Base-by-base conservation (phyloP, 306 rosid species). In the barrel medic (Medicago truncatula) region DNA sequence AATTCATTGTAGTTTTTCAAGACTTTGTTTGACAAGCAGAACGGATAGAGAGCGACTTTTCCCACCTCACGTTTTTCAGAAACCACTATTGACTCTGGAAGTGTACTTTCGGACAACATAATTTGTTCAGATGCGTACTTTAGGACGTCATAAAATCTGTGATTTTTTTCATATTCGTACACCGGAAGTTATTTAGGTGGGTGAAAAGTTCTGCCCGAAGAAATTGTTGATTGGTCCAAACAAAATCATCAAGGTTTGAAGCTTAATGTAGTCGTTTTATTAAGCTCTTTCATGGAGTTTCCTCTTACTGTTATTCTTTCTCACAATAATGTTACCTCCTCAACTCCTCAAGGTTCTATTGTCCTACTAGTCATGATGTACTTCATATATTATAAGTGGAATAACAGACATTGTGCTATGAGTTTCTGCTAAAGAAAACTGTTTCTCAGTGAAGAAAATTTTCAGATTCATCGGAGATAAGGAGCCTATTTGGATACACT, bases 1-100 rank as follows among this genome's bases (percentile, higher is more conserved):
- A n/a, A 8, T 57, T 54, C 81, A 53, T 53, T 70, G 5, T 54
- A 71, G 62, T 69, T 31, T 53, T 56, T 39, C 3, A 46, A 15
- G 28, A 21, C 43, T 15, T n/a, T 23, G n/a, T 74, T 53, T 60
- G 39, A 11, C 65, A n/a, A 43, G 76, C 23, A 58, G 54, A 21
- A 46, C 52, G 13, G 2, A n/a, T n/a, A 46, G 16, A n/a, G 52
- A 46, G 52, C 16, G 2, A 46, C 52, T 13, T 46, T 12, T 1
- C 16, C 52, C 52, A 46, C 44, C 44, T 40, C 44, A 0, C 10
- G 11, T 2, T 2, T 40, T 40, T 40, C 11, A 40, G 11, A 40
- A 40, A 7, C 44, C 44, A 40, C 44, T 8, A 10, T 8, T 2
- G 44, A 9, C 44, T 40, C 11, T 40, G 3, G 9, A 40, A 40